phyloP scores from a whole-genome alignment of 305 asterid species.

The Fraxinus sp. region DNA sequence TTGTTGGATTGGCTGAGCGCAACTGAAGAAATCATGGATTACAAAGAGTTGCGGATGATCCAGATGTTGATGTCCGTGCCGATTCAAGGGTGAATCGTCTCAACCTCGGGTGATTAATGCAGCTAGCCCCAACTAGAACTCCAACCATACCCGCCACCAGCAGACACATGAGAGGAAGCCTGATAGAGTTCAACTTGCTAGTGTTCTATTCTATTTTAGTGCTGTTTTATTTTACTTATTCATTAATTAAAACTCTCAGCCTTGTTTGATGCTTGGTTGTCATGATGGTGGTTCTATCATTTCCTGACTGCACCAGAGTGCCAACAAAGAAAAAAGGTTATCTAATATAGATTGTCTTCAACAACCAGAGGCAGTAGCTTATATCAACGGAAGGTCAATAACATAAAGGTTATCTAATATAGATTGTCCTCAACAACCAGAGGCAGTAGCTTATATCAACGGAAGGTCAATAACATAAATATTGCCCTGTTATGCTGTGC shows the following conservation, averaged over 20 bases:
- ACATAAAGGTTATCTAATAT: conserved; percentile 35
- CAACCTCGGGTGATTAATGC: background rate
- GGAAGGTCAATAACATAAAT: conserved; percentile 60
- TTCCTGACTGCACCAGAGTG: background rate
- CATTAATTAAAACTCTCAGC: background rate
- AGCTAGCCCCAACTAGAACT: background rate
- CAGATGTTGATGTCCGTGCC: background rate
- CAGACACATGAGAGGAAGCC: background rate
- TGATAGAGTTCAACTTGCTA: background rate
- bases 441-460: conserved; percentile 51
- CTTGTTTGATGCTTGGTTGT: background rate
- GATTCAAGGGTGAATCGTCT: background rate
- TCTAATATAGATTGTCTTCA: conserved; percentile 29
- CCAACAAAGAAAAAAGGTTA: conserved; percentile 2
- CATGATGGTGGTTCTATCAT: background rate
- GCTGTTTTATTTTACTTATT: background rate
- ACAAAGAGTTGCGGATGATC: background rate
- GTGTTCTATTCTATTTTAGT: background rate
- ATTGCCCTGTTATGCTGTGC: conserved; percentile 48
- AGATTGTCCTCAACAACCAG: conserved; percentile 58
- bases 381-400: conserved; percentile 60
- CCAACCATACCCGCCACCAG: background rate
- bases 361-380: conserved; percentile 66
- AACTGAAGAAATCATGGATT: background rate
- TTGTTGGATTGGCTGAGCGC: background rate